Base-by-base conservation (phyloP, 1,284 basidiomycete genomes). In the Pseudozyma tsukubaensis region DNA sequence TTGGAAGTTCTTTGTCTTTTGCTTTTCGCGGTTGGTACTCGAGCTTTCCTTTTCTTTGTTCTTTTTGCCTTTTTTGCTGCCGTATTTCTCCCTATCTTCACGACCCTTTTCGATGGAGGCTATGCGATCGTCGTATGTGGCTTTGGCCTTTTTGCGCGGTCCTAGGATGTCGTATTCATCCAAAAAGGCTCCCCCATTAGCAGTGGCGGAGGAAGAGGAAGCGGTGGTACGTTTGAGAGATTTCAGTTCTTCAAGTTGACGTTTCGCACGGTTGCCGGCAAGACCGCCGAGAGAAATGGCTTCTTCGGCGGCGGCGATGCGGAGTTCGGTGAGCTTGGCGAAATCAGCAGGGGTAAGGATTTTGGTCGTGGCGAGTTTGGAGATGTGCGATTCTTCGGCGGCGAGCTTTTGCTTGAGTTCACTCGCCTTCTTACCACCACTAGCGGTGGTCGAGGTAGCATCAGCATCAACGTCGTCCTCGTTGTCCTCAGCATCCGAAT, bases 301-400 rank as follows among this genome's bases (percentile, higher is more conserved):
- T 36, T 89, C 89, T 24, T 90, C 88, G n/a, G 93, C 93, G 0
- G 91, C 92, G 2, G 76, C 71, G 61, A 94, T 88, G 9, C 92
- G 91, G 10, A 99, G 89, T 79, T 97, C 93, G 79, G 94, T 93
- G 59, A 99, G 89, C 53, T 97, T 87, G 0, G 93, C 93, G 85
- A 98, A 99, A 86, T 99, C 96, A 32, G 95, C 95, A 0, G 97
- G 97, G 0, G 97, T 99, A 37, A 99, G 89, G 81, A 99, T 99
- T 86, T 93, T 94, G 32, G 91, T 92, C 1, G 91, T 93, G 5
- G 92, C 92, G 16, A 86, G 79, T 42, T 73, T 77, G 9, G 84
- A 82, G 50, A 83, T 71, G 43, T 59, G 49, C 0, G 69, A 52
- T 43, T 71, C 72, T 44, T 71, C 63, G 4, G 53, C 64, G 4